Base-by-base conservation (phyloP, 352 stramenopile species). In the Phytophthora citricola region DNA sequence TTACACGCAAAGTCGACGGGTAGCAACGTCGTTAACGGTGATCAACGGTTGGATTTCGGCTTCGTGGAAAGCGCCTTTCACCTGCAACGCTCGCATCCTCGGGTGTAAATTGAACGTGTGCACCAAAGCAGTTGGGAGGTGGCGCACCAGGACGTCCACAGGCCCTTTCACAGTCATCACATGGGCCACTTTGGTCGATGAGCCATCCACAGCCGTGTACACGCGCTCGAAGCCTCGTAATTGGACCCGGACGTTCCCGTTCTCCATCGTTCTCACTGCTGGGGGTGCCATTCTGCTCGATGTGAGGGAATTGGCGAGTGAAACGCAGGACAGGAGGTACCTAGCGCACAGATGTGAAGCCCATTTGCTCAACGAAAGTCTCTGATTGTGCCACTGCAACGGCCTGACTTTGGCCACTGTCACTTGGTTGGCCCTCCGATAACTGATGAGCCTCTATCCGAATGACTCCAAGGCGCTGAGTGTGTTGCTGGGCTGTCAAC, bases 81-180 rank as follows among this genome's bases (percentile, higher is more conserved):
- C 57, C 47, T 75, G 65, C 48, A 66, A 44, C 22, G 58, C 60
- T 5, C 71, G 74, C 74, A 83, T 83, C 0, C 63, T 63, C 24
- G 73, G 71, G 36, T 83, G 74, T 20, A 71, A 43, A 48, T 81
- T 85, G 71, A 71, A 83, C 15, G 61, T 73, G 29, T 73, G 46
- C 53, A 69, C 34, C 14, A 83, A 32, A 5, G 65, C 69, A 5
- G 39, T 63, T 4, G 69, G 65, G 3, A 73, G 39, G 47, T 73
- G 57, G 5, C 41, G 40, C 26, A 71, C 43, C 39, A 71, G 44
- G 10, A 43, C 41, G 0, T 7, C 31, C 38, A 58, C 47, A 20
- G 44, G 43, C 1, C 66, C 62, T 27, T 53, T 60, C 12, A 72
- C 62, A 11, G 69, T 55, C 68, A 66, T 59, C 56, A 69, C 68